phyloP scores from a whole-genome alignment of 495 filamentous ascomycete species.

The Delitschia confertaspora region DNA sequence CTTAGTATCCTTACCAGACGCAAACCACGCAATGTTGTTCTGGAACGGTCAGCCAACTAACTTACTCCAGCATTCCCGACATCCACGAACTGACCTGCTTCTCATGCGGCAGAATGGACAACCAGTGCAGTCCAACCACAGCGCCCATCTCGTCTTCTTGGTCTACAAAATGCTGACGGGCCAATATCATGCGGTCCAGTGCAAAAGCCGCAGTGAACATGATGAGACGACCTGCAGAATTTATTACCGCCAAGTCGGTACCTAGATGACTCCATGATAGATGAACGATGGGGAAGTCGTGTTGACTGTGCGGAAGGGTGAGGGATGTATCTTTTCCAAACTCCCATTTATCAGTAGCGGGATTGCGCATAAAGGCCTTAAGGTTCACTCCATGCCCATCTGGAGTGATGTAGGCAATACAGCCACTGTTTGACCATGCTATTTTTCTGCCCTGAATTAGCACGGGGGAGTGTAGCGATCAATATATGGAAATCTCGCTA shows the following conservation, averaged over 20 bases:
- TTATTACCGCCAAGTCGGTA: conserved; percentile 67
- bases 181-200: conserved; percentile 55
- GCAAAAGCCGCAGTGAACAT: conserved; percentile 54
- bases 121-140: conserved; percentile 79
- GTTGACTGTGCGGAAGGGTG: conserved; percentile 39
- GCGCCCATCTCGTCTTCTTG: conserved; percentile 60
- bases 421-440: conserved; percentile 83
- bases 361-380: conserved; percentile 59
- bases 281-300: conserved; percentile 56
- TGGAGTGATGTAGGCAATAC: conserved; percentile 71
- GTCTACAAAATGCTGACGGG: conserved; percentile 49
- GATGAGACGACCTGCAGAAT: conserved; percentile 62
- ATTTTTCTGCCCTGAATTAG: conserved; percentile 49
- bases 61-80: conserved; percentile 32
- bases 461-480: neutral
- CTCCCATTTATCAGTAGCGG: conserved; percentile 65
- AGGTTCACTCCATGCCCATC: conserved; percentile 60
- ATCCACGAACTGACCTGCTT: conserved; percentile 40
- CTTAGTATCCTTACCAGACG: conserved; percentile 21
- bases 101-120: conserved; percentile 37
- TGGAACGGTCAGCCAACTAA: conserved; percentile 32
- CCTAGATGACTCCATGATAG: conserved; percentile 69
- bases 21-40: conserved; percentile 24
- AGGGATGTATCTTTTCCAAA: conserved; percentile 54
- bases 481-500: neutral